phyloP scores from a whole-genome alignment of 768 basidiomycete species.

The Leccinum subgranulosum region DNA sequence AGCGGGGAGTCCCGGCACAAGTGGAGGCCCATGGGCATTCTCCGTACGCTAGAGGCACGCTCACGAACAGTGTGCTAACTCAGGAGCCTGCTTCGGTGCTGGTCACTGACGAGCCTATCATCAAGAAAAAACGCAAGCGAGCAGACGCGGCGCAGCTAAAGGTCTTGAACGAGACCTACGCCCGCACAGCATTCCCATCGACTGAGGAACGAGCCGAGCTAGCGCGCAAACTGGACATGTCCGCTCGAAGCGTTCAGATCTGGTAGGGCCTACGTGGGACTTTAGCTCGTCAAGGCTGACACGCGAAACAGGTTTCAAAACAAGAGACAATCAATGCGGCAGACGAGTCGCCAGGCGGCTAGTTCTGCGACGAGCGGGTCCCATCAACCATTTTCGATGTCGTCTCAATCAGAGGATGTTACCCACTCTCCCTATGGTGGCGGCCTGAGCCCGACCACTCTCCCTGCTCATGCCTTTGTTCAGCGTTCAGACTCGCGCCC shows the following conservation, averaged over 20 bases:
- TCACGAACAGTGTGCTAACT: constrained; percentile 31
- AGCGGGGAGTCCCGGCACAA: constrained; percentile 39
- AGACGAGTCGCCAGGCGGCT: constrained; percentile 64
- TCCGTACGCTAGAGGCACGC: constrained; percentile 47
- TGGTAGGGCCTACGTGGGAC: constrained; percentile 48
- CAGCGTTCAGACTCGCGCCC: constrained; percentile 41
- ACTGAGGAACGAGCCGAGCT: constrained; percentile 80
- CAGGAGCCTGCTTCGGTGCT: constrained; percentile 33
- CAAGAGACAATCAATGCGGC: constrained; percentile 79
- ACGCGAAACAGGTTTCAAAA: constrained; percentile 72
- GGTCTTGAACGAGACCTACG: constrained; percentile 77
- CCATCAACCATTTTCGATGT: constrained; percentile 49
- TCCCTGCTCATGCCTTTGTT: constrained; percentile 36
- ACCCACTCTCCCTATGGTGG: constrained; percentile 34
- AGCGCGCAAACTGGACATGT: constrained; percentile 78
- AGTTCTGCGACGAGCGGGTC: constrained; percentile 41
- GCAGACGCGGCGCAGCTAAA: constrained; percentile 79
- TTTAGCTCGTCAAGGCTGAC: constrained; percentile 18
- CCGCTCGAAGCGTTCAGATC: constrained; percentile 81
- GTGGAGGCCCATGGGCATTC: constrained; percentile 39
- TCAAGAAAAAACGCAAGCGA: constrained; percentile 87
- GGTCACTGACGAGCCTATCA: constrained; percentile 58
- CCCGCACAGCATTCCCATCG: constrained; percentile 81
- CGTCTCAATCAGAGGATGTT: constrained; percentile 34
- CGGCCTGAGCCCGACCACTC: constrained; percentile 30